These are phyloP conservation scores for Staphylotrichum tortipilum DNA, from an alignment of 495 filamentous ascomycete genomes.

Conservation along the genomic window DNA sequence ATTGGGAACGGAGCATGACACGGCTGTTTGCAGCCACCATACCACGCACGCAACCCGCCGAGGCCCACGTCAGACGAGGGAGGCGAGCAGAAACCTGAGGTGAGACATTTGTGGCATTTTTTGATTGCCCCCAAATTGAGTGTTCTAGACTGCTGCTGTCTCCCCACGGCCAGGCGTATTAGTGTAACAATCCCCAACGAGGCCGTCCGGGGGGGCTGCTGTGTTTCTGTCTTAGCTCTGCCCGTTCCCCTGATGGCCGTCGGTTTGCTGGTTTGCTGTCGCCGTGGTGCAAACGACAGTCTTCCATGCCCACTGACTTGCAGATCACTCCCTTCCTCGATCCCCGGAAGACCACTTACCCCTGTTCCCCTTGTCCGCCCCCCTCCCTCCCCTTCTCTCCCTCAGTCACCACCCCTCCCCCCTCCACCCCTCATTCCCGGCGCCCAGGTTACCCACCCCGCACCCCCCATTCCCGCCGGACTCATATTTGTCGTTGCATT, in stretches of 20 bases:
- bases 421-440: constrained; percentile 7
- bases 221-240: too few species aligned
- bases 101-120: constrained; percentile 1
- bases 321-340: not conserved
- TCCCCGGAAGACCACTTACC: too few species aligned
- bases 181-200: not conserved
- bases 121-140: not conserved
- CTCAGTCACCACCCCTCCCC: not conserved
- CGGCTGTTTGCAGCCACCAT: not conserved
- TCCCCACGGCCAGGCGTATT: not conserved
- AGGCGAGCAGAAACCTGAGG: not conserved
- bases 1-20: constrained; percentile 1
- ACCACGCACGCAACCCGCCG: not conserved
- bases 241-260: too few species aligned
- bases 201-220: constrained; percentile 5
- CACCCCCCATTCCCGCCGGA: constrained; percentile 8
- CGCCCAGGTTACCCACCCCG: constrained; percentile 15
- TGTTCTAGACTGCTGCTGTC: not conserved
- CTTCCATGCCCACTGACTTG: too few species aligned
- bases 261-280: too few species aligned
- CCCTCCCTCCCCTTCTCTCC: not conserved
- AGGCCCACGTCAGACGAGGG: not conserved
- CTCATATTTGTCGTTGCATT: constrained; percentile 18
- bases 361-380: too few species aligned
- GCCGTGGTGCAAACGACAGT: not conserved